Percentiles rank a stretch among this genome's conserved stretches.
Evolutionary conservation across 2,329 filamentous ascomycete genomes (phyloP).

Genomic region (Nectriaceae sp.): DNA sequence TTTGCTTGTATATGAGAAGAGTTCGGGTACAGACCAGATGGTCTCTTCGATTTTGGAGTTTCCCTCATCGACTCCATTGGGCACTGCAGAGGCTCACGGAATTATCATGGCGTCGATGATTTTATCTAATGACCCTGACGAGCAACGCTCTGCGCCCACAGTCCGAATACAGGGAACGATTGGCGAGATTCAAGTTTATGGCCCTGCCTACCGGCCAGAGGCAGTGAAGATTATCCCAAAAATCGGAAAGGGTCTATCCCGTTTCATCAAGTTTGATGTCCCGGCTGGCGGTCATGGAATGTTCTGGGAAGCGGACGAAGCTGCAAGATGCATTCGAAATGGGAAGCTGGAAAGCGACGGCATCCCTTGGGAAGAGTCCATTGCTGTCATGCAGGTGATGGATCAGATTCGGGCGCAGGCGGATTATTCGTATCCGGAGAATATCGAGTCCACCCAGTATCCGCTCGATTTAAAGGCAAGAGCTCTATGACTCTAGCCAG

Average conservation of each 20-base stretch:
- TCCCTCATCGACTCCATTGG: slow-evolving; percentile 67
- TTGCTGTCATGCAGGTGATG: slow-evolving; percentile 78
- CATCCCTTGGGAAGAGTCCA: slow-evolving; percentile 71
- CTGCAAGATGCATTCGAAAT: slow-evolving; percentile 70
- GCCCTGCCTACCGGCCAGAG: slow-evolving; percentile 67
- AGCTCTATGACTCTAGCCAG: too few species aligned
- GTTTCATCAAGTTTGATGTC: slow-evolving; percentile 43
- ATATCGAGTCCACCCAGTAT: slow-evolving; percentile 11
- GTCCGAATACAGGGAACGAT: slow-evolving; percentile 77
- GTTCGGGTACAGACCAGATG: slow-evolving; percentile 51
- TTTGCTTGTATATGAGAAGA: background rate
- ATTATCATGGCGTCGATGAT: slow-evolving; percentile 67
- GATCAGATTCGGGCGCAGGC: slow-evolving; percentile 55
- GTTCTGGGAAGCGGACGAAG: slow-evolving; percentile 85
- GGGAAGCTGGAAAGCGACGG: slow-evolving; percentile 72
- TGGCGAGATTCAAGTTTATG: slow-evolving; percentile 78
- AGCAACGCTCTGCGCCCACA: slow-evolving; percentile 60
- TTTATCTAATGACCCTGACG: slow-evolving; percentile 60
- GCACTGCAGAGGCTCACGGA: slow-evolving; percentile 57
- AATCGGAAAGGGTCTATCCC: slow-evolving; percentile 52
- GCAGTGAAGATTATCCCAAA: slow-evolving; percentile 62
- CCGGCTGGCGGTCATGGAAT: slow-evolving; percentile 71
- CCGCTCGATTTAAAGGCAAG: background rate
- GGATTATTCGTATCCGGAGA: slow-evolving; percentile 51
- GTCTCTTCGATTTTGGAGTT: slow-evolving; percentile 74